phyloP scores from a whole-genome alignment of 2,329 filamentous ascomycete species.

The Cyclaneusma minus region DNA sequence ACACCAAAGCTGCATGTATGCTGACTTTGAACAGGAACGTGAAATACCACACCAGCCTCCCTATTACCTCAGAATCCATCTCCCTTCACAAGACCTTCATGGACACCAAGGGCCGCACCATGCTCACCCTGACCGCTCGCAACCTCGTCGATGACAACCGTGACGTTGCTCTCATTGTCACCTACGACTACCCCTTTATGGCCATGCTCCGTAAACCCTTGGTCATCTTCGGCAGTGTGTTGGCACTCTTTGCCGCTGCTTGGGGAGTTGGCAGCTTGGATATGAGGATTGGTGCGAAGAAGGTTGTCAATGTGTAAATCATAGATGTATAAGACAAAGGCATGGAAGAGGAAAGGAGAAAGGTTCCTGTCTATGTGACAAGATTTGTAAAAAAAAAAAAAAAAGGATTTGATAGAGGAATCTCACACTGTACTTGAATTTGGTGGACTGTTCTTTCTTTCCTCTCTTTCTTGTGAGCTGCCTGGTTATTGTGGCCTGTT shows the following conservation, averaged over 20 bases:
- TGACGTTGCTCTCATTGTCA: conserved; percentile 68
- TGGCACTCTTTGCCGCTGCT: conserved; percentile 57
- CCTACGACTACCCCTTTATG: conserved; percentile 68
- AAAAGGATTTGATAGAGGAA: too few relatives aligned
- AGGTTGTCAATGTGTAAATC: too few relatives aligned
- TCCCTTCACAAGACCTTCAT: conserved; percentile 77
- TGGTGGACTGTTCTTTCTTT: too few relatives aligned
- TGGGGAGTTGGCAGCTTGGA: conserved; percentile 49
- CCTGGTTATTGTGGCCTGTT: too few relatives aligned
- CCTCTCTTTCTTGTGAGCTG: too few relatives aligned
- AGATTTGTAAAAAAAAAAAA: too few relatives aligned
- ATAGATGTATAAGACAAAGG: too few relatives aligned
- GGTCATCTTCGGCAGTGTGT: conserved; percentile 57
- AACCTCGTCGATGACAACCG: conserved; percentile 87
- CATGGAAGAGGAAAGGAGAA: too few relatives aligned
- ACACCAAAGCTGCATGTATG: too few relatives aligned
- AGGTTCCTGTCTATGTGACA: too few relatives aligned
- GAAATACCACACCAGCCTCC: conserved; percentile 60
- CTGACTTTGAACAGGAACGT: conserved; percentile 51
- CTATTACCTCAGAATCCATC: conserved; percentile 42
- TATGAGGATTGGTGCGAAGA: conserved; percentile 11
- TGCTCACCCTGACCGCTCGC: conserved; percentile 61
- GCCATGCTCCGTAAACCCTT: conserved; percentile 75
- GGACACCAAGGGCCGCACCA: conserved; percentile 80
- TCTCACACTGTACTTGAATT: too few relatives aligned